A percentile compares a stretch with the other conserved stretches of the same genome.
Conservation (phyloP, 2,329 filamentous ascomycete genomes). For the Exophiala lecanii-corni region DNA sequence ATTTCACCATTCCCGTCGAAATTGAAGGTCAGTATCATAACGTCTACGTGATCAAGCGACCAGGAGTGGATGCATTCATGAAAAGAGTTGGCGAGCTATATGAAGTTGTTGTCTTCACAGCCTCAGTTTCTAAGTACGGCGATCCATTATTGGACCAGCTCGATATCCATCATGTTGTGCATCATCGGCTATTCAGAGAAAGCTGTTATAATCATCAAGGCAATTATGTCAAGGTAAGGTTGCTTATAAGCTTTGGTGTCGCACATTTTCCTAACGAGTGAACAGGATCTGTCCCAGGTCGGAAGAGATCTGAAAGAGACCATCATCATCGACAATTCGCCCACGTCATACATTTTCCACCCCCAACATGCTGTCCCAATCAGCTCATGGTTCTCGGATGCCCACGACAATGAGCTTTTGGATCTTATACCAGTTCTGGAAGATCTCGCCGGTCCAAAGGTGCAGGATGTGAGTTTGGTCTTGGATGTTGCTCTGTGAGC, state of each 20-base stretch:
- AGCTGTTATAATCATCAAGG: constrained; percentile 99
- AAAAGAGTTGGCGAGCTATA: constrained; percentile 96
- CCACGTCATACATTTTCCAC: constrained; percentile 99
- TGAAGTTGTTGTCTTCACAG: constrained; percentile 97
- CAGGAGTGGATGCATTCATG: constrained; percentile 98
- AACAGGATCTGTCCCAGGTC: constrained; percentile 84
- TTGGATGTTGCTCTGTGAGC: constrained; percentile 74
- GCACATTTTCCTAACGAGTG: constrained; percentile 7
- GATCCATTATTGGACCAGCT: constrained; percentile 93
- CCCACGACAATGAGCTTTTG: constrained; percentile 96
- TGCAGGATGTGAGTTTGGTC: constrained; percentile 94
- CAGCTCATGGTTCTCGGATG: constrained; percentile 99
- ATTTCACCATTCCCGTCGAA: constrained; percentile 98
- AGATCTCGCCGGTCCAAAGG: constrained; percentile 82
- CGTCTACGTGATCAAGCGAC: constrained; percentile 97
- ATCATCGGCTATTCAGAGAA: constrained; percentile 93
- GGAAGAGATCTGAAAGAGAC: constrained; percentile 93
- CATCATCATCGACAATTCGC: constrained; percentile 99
- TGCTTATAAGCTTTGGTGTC: background rate
- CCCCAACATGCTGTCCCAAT: constrained; percentile 98
- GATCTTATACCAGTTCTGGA: constrained; percentile 97
- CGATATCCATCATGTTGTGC: constrained; percentile 94
- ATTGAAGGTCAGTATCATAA: constrained; percentile 99
- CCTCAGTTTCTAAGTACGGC: constrained; percentile 98
- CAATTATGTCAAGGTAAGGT: constrained; percentile 82